A percentile compares a stretch with the other conserved stretches of the same genome.
Conservation (phyloP, 108 stramenopile genomes). For the Cyclotella cryptica region DNA sequence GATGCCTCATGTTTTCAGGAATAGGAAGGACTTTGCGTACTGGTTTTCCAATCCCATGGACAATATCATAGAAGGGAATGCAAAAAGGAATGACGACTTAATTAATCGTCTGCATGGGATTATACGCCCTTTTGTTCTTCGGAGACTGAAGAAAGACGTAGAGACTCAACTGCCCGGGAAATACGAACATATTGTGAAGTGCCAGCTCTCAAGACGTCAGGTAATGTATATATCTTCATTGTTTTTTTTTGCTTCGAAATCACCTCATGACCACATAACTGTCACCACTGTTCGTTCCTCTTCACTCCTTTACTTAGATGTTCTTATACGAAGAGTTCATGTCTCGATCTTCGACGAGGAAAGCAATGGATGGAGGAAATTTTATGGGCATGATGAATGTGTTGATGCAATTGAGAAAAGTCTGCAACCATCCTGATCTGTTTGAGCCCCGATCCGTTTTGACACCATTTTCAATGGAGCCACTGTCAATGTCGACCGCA, state of each 20-base stretch:
- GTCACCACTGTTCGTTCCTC: background rate
- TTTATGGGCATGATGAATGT: slow-evolving; percentile 99
- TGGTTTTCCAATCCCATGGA: slow-evolving; percentile 99
- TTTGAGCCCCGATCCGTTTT: slow-evolving; percentile 95
- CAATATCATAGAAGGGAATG: slow-evolving; percentile 90
- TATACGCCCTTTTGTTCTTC: slow-evolving; percentile 96
- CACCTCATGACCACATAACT: background rate
- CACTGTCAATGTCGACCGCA: slow-evolving; percentile 59
- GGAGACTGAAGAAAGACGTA: slow-evolving; percentile 96
- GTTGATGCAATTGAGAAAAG: slow-evolving; percentile 98
- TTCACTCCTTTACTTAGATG: slow-evolving; percentile 47
- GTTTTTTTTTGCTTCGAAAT: background rate
- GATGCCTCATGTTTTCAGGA: slow-evolving; percentile 88
- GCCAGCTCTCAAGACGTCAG: slow-evolving; percentile 92
- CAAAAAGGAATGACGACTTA: slow-evolving; percentile 77
- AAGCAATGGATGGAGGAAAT: slow-evolving; percentile 88
- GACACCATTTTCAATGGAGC: slow-evolving; percentile 89
- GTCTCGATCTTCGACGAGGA: slow-evolving; percentile 91
- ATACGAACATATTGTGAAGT: slow-evolving; percentile 95
- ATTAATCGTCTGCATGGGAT: slow-evolving; percentile 94
- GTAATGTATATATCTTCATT: slow-evolving; percentile 13
- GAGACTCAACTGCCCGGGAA: slow-evolving; percentile 98
- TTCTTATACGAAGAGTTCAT: slow-evolving; percentile 99
- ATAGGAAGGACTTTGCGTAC: slow-evolving; percentile 96
- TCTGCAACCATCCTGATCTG: slow-evolving; percentile 99